Conservation (phyloP, 2,329 filamentous ascomycete genomes). For the Exophiala sideris region DNA sequence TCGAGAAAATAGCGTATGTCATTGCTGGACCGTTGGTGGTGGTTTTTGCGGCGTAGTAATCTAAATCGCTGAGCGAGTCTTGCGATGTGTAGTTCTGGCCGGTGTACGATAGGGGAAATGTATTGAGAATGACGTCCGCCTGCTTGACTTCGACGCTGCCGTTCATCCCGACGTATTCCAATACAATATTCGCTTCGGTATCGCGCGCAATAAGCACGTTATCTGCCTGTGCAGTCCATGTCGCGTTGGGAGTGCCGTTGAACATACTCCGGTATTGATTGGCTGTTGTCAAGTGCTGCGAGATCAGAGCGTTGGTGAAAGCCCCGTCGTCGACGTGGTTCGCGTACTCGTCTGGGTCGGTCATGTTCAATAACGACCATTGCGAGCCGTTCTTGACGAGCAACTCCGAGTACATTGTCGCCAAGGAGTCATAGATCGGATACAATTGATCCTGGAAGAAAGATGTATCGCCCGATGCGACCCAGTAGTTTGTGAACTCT, state of each 20-base stretch:
- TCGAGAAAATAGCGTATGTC: constrained; percentile 68
- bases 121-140: constrained; percentile 65
- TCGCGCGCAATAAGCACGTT: constrained; percentile 57
- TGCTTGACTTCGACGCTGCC: constrained; percentile 65
- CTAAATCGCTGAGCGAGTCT: constrained; percentile 55
- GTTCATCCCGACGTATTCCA: constrained; percentile 66
- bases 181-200: constrained; percentile 55
- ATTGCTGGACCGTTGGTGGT: constrained; percentile 67
- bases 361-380: constrained; percentile 59
- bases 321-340: constrained; percentile 66
- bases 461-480: constrained; percentile 56
- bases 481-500: constrained; percentile 59
- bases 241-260: constrained; percentile 53
- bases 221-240: constrained; percentile 55
- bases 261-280: constrained; percentile 58
- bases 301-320: constrained; percentile 63
- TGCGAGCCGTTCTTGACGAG: constrained; percentile 58
- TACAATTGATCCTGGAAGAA: constrained; percentile 56
- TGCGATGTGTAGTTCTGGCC: constrained; percentile 48
- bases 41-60: constrained; percentile 69
- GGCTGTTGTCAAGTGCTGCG: constrained; percentile 53
- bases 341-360: constrained; percentile 70
- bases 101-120: constrained; percentile 61
- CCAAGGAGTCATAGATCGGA: constrained; percentile 63
- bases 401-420: constrained; percentile 59